Percentiles rank a stretch among this genome's conserved stretches.
Conservation (phyloP, 2,329 filamentous ascomycete genomes). For the Hypoxylon sp. region DNA sequence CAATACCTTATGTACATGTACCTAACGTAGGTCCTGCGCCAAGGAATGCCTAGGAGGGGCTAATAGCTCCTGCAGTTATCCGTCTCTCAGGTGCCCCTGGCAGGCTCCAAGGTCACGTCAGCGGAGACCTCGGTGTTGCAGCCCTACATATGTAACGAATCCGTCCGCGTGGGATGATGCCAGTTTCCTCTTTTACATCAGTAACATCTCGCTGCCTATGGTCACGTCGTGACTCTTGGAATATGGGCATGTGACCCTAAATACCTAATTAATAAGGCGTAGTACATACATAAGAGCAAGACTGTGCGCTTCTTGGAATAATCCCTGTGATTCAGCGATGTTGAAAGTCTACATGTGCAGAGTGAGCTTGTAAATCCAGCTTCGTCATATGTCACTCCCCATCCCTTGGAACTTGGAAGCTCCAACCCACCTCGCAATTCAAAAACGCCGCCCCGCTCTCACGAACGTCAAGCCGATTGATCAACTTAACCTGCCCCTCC, state of each 20-base stretch:
- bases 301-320: slow-evolving; percentile 3
- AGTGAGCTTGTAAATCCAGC: not conserved
- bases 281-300: slow-evolving; percentile 6
- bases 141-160: slow-evolving; percentile 19
- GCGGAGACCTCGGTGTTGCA: slow-evolving; percentile 40
- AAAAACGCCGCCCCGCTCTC: slow-evolving; percentile 37
- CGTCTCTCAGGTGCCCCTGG: slow-evolving; percentile 39
- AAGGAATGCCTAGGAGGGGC: slow-evolving; percentile 38
- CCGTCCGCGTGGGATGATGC: slow-evolving; percentile 27
- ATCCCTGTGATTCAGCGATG: not conserved
- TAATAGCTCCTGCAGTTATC: slow-evolving; percentile 40
- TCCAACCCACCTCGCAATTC: slow-evolving; percentile 22
- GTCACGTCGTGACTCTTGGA: slow-evolving; percentile 31
- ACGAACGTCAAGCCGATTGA: slow-evolving; percentile 26
- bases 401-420: slow-evolving; percentile 26
- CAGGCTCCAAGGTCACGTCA: slow-evolving; percentile 35
- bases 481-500: slow-evolving; percentile 36
- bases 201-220: slow-evolving; percentile 36
- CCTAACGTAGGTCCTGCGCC: slow-evolving; percentile 19
- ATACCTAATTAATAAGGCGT: slow-evolving; percentile 17
- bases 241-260: slow-evolving; percentile 35
- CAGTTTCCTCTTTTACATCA: slow-evolving; percentile 27
- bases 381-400: slow-evolving; percentile 31
- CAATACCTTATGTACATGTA: not conserved
- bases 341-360: slow-evolving; percentile 8